phyloP scores from a whole-genome alignment of 768 basidiomycete species.

The Lactarius psammicola region DNA sequence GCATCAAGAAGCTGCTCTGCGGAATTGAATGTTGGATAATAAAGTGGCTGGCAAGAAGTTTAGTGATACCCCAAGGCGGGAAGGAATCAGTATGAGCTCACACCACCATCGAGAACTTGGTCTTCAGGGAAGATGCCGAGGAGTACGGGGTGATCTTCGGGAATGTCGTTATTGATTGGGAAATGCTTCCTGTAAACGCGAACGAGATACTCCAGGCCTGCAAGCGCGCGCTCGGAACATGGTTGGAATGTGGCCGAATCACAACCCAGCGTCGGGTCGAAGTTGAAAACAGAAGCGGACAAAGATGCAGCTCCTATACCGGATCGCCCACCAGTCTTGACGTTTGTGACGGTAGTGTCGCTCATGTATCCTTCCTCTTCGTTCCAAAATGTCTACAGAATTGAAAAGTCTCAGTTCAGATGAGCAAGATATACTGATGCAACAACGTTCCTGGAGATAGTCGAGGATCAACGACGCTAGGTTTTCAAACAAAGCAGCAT shows the following conservation, averaged over 20 bases:
- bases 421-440: no score
- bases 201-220: slow-evolving; percentile 9
- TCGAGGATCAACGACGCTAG: no score
- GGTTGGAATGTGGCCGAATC: no score
- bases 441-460: no score
- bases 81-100: slow-evolving; percentile 1
- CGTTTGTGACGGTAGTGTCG: slow-evolving; percentile 19
- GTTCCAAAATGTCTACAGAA: no score
- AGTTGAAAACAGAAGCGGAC: slow-evolving; percentile 16
- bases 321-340: slow-evolving; percentile 6
- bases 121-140: slow-evolving; percentile 18
- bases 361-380: no score
- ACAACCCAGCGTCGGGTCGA: slow-evolving; percentile 21
- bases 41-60: no score
- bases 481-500: no score
- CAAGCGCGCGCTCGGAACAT: no score
- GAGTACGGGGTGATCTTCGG: neutral
- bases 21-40: slow-evolving; percentile 1
- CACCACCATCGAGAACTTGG: slow-evolving; percentile 4
- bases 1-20: slow-evolving; percentile 13
- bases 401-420: no score
- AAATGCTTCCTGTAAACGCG: slow-evolving; percentile 8
- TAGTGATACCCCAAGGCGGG: no score
- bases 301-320: no score
- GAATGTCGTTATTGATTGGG: slow-evolving; percentile 6